phyloP scores from a whole-genome alignment of 2,329 filamentous ascomycete genomes.

The Exophiala xenobiotica region DNA sequence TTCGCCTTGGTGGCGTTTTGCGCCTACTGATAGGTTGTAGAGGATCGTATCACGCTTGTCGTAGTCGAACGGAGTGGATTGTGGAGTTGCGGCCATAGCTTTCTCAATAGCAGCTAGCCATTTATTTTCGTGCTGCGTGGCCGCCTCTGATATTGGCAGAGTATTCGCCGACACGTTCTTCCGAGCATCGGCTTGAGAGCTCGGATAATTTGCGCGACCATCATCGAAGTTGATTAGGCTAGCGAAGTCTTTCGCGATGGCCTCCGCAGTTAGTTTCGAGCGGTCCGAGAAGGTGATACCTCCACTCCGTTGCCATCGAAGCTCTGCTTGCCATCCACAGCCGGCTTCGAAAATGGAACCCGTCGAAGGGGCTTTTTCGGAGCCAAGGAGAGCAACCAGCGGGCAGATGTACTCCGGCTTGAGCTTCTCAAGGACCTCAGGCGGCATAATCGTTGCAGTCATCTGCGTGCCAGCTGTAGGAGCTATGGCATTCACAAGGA shows the following conservation, averaged over 20 bases:
- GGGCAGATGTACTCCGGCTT: slow-evolving; percentile 98
- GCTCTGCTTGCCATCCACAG: slow-evolving; percentile 86
- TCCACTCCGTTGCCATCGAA: slow-evolving; percentile 88
- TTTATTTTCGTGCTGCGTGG: slow-evolving; percentile 52
- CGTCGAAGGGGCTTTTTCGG: slow-evolving; percentile 80
- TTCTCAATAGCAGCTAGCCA: background rate
- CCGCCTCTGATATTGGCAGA: slow-evolving; percentile 47
- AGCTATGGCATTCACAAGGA: slow-evolving; percentile 95
- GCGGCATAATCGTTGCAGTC: slow-evolving; percentile 88
- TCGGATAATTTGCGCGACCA: slow-evolving; percentile 75
- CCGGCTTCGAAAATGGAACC: slow-evolving; percentile 92
- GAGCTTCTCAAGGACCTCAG: slow-evolving; percentile 98
- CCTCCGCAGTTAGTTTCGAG: slow-evolving; percentile 77
- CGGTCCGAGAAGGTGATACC: slow-evolving; percentile 89
- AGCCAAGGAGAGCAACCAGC: slow-evolving; percentile 79
- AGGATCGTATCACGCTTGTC: slow-evolving; percentile 85
- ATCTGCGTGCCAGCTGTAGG: slow-evolving; percentile 95
- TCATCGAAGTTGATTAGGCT: slow-evolving; percentile 84
- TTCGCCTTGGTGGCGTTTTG: slow-evolving; percentile 81
- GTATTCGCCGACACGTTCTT: slow-evolving; percentile 61
- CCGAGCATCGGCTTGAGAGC: slow-evolving; percentile 66
- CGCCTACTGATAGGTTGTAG: slow-evolving; percentile 92
- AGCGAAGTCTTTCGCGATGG: slow-evolving; percentile 71
- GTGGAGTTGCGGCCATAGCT: slow-evolving; percentile 32
- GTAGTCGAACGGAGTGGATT: slow-evolving; percentile 76